Conservation (phyloP, 2,329 filamentous ascomycete species). For the Trichophyton simii region DNA sequence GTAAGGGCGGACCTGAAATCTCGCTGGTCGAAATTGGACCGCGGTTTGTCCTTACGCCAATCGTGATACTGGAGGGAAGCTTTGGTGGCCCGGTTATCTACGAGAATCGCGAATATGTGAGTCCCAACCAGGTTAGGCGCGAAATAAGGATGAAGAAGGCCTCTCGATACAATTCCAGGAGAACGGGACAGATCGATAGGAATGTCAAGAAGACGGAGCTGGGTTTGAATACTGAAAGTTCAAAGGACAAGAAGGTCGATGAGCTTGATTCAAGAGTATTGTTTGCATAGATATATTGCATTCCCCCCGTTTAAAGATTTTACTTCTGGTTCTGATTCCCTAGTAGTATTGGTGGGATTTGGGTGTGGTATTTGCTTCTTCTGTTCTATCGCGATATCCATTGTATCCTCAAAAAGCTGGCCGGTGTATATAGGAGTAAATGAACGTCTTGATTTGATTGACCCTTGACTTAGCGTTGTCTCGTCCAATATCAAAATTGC, state of each 20-base stretch:
- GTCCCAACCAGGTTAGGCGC: slow-evolving; percentile 81
- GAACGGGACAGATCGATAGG: slow-evolving; percentile 60
- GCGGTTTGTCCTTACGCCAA: slow-evolving; percentile 82
- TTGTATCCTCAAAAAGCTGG: background rate
- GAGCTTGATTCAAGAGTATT: slow-evolving; percentile 64
- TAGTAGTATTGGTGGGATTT: background rate
- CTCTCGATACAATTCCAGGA: slow-evolving; percentile 60
- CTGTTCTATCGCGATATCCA: background rate
- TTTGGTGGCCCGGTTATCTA: slow-evolving; percentile 96
- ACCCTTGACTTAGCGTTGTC: background rate
- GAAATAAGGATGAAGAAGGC: slow-evolving; percentile 69
- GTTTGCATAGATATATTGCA: slow-evolving; percentile 47
- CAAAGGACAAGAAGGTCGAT: slow-evolving; percentile 50
- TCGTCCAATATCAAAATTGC: background rate
- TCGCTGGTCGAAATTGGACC: slow-evolving; percentile 87
- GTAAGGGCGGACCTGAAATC: slow-evolving; percentile 48
- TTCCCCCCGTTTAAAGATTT: background rate
- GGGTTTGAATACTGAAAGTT: slow-evolving; percentile 58
- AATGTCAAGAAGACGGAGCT: slow-evolving; percentile 63
- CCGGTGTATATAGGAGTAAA: background rate
- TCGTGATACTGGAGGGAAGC: slow-evolving; percentile 85
- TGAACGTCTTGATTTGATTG: background rate
- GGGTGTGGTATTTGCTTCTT: background rate
- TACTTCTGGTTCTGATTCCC: background rate
- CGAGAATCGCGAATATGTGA: slow-evolving; percentile 95